Conservation (phyloP, 805 yeast species). For the Wickerhamiella shivajii region DNA sequence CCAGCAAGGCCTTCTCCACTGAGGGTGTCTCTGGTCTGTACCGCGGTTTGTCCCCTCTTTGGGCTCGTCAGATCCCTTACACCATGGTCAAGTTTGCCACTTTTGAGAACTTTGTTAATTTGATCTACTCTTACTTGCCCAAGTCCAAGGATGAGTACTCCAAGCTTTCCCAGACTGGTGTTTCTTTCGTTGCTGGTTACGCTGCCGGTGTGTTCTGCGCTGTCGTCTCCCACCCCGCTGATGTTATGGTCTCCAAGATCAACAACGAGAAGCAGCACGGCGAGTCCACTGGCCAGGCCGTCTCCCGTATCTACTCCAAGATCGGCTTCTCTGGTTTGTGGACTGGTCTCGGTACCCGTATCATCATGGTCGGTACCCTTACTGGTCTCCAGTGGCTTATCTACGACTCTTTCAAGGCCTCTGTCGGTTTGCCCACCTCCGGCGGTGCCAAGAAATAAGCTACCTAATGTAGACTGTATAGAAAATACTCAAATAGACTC, state of each 20-base stretch:
- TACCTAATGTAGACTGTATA: too few species aligned
- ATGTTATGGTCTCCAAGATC: slow-evolving; percentile 78
- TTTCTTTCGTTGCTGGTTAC: slow-evolving; percentile 73
- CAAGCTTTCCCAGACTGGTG: slow-evolving; percentile 60
- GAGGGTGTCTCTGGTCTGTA: slow-evolving; percentile 52
- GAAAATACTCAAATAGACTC: too few species aligned
- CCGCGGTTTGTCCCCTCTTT: slow-evolving; percentile 65
- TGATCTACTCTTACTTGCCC: slow-evolving; percentile 49
- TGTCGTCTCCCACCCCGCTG: slow-evolving; percentile 78
- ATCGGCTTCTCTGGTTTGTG: slow-evolving; percentile 72
- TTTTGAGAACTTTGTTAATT: slow-evolving; percentile 66
- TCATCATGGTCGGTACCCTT: slow-evolving; percentile 78
- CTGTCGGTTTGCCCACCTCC: background rate
- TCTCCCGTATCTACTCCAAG: slow-evolving; percentile 44
- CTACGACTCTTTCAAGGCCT: slow-evolving; percentile 49
- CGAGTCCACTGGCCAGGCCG: slow-evolving; percentile 45
- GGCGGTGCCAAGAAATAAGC: slow-evolving; percentile 1
- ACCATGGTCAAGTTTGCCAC: slow-evolving; percentile 81
- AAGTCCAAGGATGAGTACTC: slow-evolving; percentile 48
- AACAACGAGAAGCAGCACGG: slow-evolving; percentile 43
- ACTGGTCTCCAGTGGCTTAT: slow-evolving; percentile 88
- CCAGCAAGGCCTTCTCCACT: slow-evolving; percentile 37
- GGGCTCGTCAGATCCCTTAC: slow-evolving; percentile 82
- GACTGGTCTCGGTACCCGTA: slow-evolving; percentile 80
- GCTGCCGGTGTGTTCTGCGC: slow-evolving; percentile 86